Percentiles rank a stretch among this genome's conserved stretches.
Evolutionary conservation across 176 grass and related monocot species (phyloP).

Genomic region (Eleusine coracana): DNA sequence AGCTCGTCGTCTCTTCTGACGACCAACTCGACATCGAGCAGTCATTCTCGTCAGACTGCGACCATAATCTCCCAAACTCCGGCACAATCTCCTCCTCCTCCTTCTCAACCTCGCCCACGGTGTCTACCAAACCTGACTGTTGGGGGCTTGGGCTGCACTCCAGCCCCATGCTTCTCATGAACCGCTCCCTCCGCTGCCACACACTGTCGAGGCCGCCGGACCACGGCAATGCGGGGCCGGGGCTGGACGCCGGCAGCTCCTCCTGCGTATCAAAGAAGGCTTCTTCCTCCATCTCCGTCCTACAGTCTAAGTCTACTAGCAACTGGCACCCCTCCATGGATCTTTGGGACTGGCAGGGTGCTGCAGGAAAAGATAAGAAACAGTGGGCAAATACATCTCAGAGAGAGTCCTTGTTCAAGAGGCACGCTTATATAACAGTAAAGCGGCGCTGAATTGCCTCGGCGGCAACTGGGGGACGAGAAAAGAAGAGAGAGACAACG

Average conservation of each 20-base stretch:
- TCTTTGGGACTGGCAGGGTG: constrained; percentile 16
- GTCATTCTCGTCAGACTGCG: constrained; percentile 52
- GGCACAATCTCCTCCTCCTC: constrained; percentile 29
- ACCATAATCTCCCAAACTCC: constrained; percentile 36
- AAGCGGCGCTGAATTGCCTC: constrained; percentile 45
- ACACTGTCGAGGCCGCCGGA: constrained; percentile 47
- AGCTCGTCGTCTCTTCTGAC: constrained; percentile 53
- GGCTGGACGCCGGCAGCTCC: constrained; percentile 46
- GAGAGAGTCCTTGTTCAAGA: constrained; percentile 16
- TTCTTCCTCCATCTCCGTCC: constrained; percentile 50
- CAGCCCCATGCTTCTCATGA: constrained; percentile 63
- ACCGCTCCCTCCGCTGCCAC: constrained; percentile 50
- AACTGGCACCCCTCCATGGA: constrained; percentile 49
- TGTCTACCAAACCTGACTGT: background rate
- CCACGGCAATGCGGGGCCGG: constrained; percentile 51
- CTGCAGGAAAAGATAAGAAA: constrained; percentile 33
- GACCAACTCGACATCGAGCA: constrained; percentile 66
- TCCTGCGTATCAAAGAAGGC: constrained; percentile 52
- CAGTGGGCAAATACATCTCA: constrained; percentile 39
- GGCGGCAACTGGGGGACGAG: constrained; percentile 25
- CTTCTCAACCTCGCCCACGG: background rate
- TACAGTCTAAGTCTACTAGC: constrained; percentile 9
- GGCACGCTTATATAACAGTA: constrained; percentile 60
- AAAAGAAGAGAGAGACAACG: constrained; percentile 18
- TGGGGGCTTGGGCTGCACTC: constrained; percentile 39